Base-by-base conservation (phyloP, 257 asterid genomes). In the Nicotiana sylvestris region DNA sequence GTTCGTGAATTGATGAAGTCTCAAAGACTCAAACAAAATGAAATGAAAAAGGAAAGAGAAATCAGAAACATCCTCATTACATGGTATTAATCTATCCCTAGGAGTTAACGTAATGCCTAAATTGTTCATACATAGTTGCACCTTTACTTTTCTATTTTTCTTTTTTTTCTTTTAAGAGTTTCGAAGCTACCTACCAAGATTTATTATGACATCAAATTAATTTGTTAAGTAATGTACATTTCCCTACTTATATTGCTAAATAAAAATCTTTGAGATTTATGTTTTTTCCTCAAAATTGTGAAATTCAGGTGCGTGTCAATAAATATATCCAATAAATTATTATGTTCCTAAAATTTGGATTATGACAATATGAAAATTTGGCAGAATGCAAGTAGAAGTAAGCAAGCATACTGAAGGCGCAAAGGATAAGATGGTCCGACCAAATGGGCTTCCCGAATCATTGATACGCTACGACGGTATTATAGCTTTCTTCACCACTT, bases 331-430 rank as follows among this genome's bases (percentile, higher is more conserved):
- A 21, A 43, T 6, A 43, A 21, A n/a, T 9, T 43, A 43, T n/a
- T 70, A 0, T 30, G 43, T n/a, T 69, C 32, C 77, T 69, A n/a
- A 69, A 37, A 0, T 69, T 16, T 21, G 35, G 58, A 10, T 39
- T 70, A 46, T 12, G 0, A 13, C 27, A 12, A 46, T 10, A 18
- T 39, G 5, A 30, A n/a, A 3, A 9, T 27, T n/a, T 85, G 51
- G 85, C 93, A 96, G 99, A 77, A 96, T 96, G 99, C 98, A 87
- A 87, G 98, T 96, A 81, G 99, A 96, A 87, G 98, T 96, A 51
- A 96, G 99, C 96, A 94, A 93, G 89, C 99, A 96, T 80, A 96
- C 99, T 0, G 99, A 94, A 84, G 99, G 99, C 43, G 15, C 32
- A 13, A 96, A 90, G 86, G 99, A 94, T 84, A 93, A 88, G 76